phyloP scores from a whole-genome alignment of 768 basidiomycete species.

The Rossbeevera mucosa region DNA sequence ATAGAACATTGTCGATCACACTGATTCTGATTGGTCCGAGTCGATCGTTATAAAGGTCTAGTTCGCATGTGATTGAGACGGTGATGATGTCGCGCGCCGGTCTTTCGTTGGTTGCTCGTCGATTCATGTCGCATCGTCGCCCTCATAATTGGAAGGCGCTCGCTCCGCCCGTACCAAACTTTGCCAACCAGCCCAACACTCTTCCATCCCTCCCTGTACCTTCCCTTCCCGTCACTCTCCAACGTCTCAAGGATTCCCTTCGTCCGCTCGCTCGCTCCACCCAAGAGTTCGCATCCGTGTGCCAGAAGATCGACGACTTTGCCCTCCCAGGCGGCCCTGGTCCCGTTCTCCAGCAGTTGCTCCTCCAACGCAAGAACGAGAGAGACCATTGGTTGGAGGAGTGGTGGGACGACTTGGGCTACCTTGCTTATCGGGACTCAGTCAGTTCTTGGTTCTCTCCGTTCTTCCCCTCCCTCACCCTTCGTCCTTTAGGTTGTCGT shows the following conservation, averaged over 20 bases:
- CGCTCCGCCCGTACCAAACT: constrained; percentile 65
- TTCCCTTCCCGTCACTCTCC: constrained; percentile 58
- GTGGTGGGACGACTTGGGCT: constrained; percentile 90
- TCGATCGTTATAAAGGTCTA: too few relatives aligned
- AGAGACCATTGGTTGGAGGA: constrained; percentile 82
- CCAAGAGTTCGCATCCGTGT: constrained; percentile 51
- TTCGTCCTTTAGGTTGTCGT: constrained; percentile 58
- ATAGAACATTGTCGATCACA: too few relatives aligned
- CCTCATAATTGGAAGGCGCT: constrained; percentile 66
- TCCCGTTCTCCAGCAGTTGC: constrained; percentile 56
- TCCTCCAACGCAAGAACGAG: constrained; percentile 52
- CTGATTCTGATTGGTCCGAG: too few relatives aligned
- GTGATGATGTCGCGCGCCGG: neutral
- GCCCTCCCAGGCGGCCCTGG: constrained; percentile 38
- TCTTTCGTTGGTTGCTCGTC: constrained; percentile 1
- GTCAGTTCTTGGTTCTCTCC: constrained; percentile 36
- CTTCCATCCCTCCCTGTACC: constrained; percentile 78
- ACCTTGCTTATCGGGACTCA: constrained; percentile 82
- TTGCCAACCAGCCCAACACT: constrained; percentile 50
- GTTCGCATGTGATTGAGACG: constrained; percentile 12
- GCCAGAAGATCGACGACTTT: constrained; percentile 66
- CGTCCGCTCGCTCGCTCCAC: constrained; percentile 66
- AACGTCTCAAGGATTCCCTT: constrained; percentile 64
- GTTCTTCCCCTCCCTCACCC: constrained; percentile 1
- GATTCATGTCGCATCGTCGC: constrained; percentile 26